Conservation (phyloP, 208 protist species). For the Phytomonas francai region DNA sequence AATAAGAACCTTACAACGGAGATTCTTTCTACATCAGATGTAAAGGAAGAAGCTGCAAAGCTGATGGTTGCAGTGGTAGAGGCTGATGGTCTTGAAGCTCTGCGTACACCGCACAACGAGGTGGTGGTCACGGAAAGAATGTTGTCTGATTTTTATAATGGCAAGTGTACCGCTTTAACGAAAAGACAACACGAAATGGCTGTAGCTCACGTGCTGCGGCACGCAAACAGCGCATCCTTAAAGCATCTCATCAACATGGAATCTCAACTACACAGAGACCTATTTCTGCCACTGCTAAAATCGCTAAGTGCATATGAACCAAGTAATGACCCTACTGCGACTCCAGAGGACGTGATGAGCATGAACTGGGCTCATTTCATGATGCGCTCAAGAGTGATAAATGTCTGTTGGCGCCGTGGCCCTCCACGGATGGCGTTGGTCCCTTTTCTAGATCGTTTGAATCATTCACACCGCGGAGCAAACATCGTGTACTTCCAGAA, state of each 20-base stretch:
- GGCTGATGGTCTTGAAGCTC: slow-evolving; percentile 26
- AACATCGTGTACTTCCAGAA: slow-evolving; percentile 52
- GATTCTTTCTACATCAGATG: slow-evolving; percentile 12
- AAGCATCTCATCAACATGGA: slow-evolving; percentile 29
- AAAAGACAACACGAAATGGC: slow-evolving; percentile 35
- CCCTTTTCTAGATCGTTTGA: slow-evolving; percentile 80
- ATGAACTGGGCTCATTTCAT: slow-evolving; percentile 83
- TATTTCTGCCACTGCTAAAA: slow-evolving; percentile 22
- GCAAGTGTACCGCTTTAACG: slow-evolving; percentile 35
- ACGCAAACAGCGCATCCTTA: slow-evolving; percentile 14
- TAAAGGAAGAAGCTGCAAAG: slow-evolving; percentile 23
- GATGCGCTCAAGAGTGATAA: slow-evolving; percentile 70
- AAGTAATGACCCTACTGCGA: neutral
- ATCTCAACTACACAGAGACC: slow-evolving; percentile 25
- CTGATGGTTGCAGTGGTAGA: slow-evolving; percentile 46
- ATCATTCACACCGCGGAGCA: slow-evolving; percentile 35
- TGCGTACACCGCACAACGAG: slow-evolving; percentile 37
- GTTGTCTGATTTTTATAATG: slow-evolving; percentile 44
- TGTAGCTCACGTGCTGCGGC: slow-evolving; percentile 19
- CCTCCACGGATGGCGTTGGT: slow-evolving; percentile 35
- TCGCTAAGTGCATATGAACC: neutral
- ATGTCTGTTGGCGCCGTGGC: slow-evolving; percentile 24
- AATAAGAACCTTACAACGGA: slow-evolving; percentile 23
- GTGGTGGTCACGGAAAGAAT: slow-evolving; percentile 34
- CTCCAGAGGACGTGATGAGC: slow-evolving; percentile 19